phyloP scores from a whole-genome alignment of 441 rosid species.

The Rhodomyrtus psidioides region DNA sequence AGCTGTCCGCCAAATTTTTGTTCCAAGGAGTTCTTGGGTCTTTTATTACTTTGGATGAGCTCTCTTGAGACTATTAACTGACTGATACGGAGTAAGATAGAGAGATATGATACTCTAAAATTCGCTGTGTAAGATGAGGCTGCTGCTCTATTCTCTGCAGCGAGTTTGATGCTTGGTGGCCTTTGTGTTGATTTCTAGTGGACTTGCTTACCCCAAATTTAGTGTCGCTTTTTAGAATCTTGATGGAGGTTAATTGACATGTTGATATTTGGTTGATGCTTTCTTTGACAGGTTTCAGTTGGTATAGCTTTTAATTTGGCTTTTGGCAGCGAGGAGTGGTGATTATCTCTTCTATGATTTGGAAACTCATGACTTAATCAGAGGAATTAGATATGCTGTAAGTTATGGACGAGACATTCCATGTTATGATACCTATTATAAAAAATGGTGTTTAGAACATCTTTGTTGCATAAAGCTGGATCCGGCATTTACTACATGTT shows the following conservation, averaged over 20 bases:
- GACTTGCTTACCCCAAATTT: neutral
- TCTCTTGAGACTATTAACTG: too few relatives aligned
- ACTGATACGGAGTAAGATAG: neutral
- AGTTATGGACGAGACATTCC: neutral
- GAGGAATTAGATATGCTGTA: neutral
- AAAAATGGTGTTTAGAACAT: neutral
- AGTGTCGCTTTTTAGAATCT: accelerated
- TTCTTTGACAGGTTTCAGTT: too few relatives aligned
- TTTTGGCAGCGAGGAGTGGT: neutral
- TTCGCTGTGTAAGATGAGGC: neutral
- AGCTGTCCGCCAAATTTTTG: too few relatives aligned
- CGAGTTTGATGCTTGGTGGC: neutral
- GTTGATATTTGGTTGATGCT: too few relatives aligned
- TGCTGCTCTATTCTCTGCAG: accelerated
- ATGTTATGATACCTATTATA: accelerated
- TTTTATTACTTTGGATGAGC: too few relatives aligned
- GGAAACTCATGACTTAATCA: neutral
- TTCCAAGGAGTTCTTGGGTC: neutral
- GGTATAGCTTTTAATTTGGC: neutral
- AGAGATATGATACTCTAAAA: too few relatives aligned
- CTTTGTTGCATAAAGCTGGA: neutral
- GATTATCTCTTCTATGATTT: neutral
- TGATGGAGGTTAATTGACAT: neutral
- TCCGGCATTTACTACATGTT: accelerated
- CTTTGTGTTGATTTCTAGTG: too few relatives aligned